Base-by-base conservation (phyloP, 345 rosid species). In the Gossypium rotundifolium region DNA sequence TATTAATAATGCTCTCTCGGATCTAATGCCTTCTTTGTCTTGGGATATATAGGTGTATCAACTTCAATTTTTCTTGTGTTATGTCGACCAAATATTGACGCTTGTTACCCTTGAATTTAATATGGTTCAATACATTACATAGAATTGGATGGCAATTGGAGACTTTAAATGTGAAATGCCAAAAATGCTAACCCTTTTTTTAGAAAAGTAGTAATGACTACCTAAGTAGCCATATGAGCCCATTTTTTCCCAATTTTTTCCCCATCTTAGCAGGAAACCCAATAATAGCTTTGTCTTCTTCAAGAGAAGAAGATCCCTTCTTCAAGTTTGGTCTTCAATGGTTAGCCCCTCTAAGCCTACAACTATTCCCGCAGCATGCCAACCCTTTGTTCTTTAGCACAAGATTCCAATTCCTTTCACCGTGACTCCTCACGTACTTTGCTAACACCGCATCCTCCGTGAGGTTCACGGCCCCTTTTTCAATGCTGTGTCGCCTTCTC, bases 141-240 rank as follows among this genome's bases (percentile, higher is more conserved):
- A 27, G 3, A 27, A 27, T 27, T 27, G 29, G 3, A 27, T 2
- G 29, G 3, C 3, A 27, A 27, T 42, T 62, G 54, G 12, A 0
- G 11, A 70, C 70, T n/a, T 75, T 27, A 29, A 4, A 29, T 29
- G 1, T 3, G 38, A 29, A 29, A 29, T 29, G 6, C 2, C 3
- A 4, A 29, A 29, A 29, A 29, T 29, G 38, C 5, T 29, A 3
- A 29, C 1, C 38, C 0, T 29, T 29, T 29, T 29, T 29, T 29
- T 3, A 3, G 0, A 29, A 29, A 3, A 29, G 38, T 29, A 29
- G 38, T 29, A 29, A 29, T 29, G 38, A 46, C 18, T 55, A 20
- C 27, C 27, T 55, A 25, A 55, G 27, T 55, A 18, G 60, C 60
- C 13, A 55, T 55, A 18, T 12, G 68, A 84, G 84, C 27, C 60